These are phyloP conservation scores for Suhomyces bribrorum DNA, from an alignment of 1,139 yeast genomes.

Conservation along the genomic window DNA sequence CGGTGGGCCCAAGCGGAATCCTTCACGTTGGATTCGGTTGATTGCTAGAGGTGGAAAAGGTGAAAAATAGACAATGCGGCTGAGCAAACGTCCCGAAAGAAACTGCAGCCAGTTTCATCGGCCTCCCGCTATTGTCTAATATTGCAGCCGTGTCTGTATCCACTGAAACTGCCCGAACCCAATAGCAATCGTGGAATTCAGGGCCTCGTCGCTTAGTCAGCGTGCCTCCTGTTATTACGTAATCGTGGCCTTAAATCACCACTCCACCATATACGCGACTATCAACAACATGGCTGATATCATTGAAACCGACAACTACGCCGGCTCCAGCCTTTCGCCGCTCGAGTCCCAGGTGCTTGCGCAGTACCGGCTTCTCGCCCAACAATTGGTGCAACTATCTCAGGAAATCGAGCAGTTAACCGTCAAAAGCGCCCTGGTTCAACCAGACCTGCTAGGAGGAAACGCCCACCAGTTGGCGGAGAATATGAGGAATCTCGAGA, in stretches of 20 bases:
- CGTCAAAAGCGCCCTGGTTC: conserved; percentile 13
- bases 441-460: conserved; percentile 12
- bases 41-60: no score
- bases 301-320: conserved; percentile 25
- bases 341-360: conserved; percentile 43
- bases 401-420: conserved; percentile 35
- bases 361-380: conserved; percentile 51
- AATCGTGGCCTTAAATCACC: background rate
- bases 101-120: no score
- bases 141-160: no score
- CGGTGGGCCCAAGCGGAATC: no score
- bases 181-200: no score
- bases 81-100: no score
- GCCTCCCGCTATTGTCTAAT: no score
- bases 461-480: conserved; percentile 39
- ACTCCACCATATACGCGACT: background rate
- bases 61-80: no score
- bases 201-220: background rate
- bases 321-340: conserved; percentile 32
- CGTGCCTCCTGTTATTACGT: background rate
- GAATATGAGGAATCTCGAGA: conserved; percentile 58
- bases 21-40: no score
- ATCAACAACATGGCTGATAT: conserved; percentile 3
- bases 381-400: conserved; percentile 38
- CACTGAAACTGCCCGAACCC: no score